A percentile compares a stretch with the other conserved stretches of the same genome.
Conservation (phyloP, 73 alveolate species). For the Durusdinium trenchii region DNA sequence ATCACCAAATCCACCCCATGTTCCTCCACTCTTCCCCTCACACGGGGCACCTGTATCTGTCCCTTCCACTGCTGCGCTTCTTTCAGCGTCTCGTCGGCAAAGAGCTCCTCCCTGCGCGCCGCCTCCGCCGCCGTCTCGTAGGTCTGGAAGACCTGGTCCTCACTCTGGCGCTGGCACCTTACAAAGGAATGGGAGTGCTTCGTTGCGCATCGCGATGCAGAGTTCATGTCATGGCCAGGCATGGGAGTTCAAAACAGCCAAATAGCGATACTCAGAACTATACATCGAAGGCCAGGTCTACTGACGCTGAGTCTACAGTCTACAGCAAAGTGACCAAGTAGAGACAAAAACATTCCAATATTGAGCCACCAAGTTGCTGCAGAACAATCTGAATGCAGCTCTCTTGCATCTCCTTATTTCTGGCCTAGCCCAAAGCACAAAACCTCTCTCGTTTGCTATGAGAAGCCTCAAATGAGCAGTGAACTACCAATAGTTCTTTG, state of each 20-base stretch:
- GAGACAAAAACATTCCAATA: background rate
- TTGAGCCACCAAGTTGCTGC: background rate
- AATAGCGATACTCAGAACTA: no score
- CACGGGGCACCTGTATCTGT: conserved; percentile 18
- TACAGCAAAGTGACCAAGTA: background rate
- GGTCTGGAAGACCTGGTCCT: conserved; percentile 26
- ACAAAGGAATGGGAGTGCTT: background rate
- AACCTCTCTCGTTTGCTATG: background rate
- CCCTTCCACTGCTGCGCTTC: conserved; percentile 45
- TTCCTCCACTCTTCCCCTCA: no score
- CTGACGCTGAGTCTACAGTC: no score
- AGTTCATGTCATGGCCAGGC: no score
- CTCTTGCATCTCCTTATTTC: background rate
- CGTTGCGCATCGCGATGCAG: no score
- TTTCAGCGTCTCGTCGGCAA: background rate
- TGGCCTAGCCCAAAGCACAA: background rate
- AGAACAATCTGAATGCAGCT: conserved; percentile 15
- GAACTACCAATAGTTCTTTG: no score
- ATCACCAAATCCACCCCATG: no score
- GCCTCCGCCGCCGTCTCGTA: conserved; percentile 60
- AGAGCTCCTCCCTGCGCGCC: conserved; percentile 12
- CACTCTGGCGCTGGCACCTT: conserved; percentile 60
- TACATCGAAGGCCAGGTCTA: no score
- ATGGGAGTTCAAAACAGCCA: no score
- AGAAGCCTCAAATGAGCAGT: background rate